phyloP scores from a whole-genome alignment of 371 early-diverging fungal species.

The Dinochytrium kinnereticum region DNA sequence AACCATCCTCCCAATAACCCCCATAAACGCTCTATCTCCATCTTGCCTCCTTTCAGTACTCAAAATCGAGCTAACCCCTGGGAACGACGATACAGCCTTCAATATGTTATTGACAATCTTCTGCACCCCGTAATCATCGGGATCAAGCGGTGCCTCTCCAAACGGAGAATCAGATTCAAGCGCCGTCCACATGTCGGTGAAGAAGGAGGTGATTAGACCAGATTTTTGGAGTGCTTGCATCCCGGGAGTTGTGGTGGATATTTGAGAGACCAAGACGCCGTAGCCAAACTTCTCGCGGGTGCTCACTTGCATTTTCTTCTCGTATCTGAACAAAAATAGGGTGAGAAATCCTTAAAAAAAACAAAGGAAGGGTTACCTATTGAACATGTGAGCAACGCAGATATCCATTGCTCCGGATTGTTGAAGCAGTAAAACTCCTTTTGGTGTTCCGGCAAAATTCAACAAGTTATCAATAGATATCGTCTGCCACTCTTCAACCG shows the following conservation, averaged over 20 bases:
- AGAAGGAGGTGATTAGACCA: constrained; percentile 36
- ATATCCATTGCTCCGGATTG: constrained; percentile 45
- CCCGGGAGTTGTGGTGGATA: constrained; percentile 49
- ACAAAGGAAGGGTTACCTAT: constrained; percentile 31
- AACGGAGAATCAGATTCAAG: constrained; percentile 38
- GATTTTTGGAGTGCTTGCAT: constrained; percentile 47
- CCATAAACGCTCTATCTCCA: constrained; percentile 26
- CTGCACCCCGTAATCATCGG: constrained; percentile 37
- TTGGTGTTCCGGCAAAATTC: constrained; percentile 56
- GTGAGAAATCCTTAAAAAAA: background rate
- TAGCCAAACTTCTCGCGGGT: constrained; percentile 57
- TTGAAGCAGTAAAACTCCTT: constrained; percentile 46
- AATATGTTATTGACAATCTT: constrained; percentile 44
- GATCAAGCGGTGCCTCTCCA: constrained; percentile 25
- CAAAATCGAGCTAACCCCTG: constrained; percentile 38
- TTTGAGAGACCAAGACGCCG: constrained; percentile 53
- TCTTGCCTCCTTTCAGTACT: constrained; percentile 15
- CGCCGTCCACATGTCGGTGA: constrained; percentile 40
- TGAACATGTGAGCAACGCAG: constrained; percentile 51
- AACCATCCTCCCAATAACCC: constrained; percentile 34
- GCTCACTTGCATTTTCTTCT: constrained; percentile 54
- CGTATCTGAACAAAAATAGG: constrained; percentile 34
- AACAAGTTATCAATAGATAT: constrained; percentile 50
- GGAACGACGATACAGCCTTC: constrained; percentile 46
- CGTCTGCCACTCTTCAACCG: constrained; percentile 39